Percentiles rank a stretch among this genome's conserved stretches.
phyloP scores from a whole-genome alignment of 345 rosid genomes.

The Bruguiera sexangula region DNA sequence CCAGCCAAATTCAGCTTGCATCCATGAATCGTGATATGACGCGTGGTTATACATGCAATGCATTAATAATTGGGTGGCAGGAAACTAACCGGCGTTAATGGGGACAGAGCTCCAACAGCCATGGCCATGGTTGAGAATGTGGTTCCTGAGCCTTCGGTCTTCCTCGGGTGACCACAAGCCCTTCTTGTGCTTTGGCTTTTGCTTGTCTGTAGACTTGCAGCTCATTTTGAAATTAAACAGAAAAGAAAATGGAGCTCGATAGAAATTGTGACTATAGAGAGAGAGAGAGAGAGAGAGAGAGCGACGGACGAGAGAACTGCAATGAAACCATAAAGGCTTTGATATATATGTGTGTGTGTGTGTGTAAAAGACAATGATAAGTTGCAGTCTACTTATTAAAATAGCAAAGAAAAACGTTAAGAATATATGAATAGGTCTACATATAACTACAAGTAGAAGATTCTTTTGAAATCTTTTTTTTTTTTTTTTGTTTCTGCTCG shows the following conservation, averaged over 20 bases:
- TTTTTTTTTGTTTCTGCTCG: not conserved
- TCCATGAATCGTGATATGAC: no score
- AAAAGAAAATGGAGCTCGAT: not conserved
- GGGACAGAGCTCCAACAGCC: slow-evolving; percentile 89
- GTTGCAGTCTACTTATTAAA: slow-evolving; percentile 20
- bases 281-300: slow-evolving; percentile 3
- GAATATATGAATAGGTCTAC: no score
- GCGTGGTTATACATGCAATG: not conserved
- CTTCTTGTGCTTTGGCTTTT: slow-evolving; percentile 60
- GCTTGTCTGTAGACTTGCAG: slow-evolving; percentile 42
- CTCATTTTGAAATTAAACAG: slow-evolving; percentile 29
- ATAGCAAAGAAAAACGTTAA: slow-evolving; percentile 2
- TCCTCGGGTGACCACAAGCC: slow-evolving; percentile 99
- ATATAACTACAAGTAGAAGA: not conserved
- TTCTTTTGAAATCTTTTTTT: not conserved
- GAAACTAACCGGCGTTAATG: slow-evolving; percentile 62
- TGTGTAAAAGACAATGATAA: slow-evolving; percentile 5
- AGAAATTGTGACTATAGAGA: not conserved
- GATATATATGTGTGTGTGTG: not conserved
- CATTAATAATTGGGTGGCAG: not conserved
- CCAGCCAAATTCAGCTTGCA: no score
- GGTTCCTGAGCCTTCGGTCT: slow-evolving; percentile 65
- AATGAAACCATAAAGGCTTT: slow-evolving; percentile 26
- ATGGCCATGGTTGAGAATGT: slow-evolving; percentile 66
- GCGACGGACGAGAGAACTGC: not conserved